A percentile compares a stretch with the other conserved stretches of the same genome.
phyloP scores from a whole-genome alignment of 805 yeast genomes.

The Metschnikowia similis region DNA sequence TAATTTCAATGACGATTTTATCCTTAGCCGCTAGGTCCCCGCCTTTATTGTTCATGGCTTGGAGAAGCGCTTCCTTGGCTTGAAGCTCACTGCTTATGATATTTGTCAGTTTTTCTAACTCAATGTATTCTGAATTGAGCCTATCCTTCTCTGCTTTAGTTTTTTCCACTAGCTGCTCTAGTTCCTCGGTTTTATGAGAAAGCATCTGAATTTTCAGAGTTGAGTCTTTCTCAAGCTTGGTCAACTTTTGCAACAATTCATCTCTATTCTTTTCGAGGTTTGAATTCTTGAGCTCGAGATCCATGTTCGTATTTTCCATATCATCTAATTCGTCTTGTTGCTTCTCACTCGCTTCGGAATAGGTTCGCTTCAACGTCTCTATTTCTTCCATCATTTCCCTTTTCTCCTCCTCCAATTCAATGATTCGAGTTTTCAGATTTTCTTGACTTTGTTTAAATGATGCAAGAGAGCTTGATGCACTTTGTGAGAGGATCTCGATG shows the following conservation, averaged over 20 bases:
- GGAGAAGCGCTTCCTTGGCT: constrained; percentile 16
- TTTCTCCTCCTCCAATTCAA: constrained; percentile 22
- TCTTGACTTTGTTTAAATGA: constrained; percentile 9
- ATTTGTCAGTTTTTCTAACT: constrained; percentile 15
- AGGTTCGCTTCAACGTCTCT: constrained; percentile 20
- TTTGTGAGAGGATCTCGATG: constrained; percentile 13
- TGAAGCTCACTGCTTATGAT: constrained; percentile 15
- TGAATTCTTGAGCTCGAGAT: constrained; percentile 11
- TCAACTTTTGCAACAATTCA: constrained; percentile 10
- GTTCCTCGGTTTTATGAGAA: constrained; percentile 6
- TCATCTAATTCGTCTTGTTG: constrained; percentile 19
- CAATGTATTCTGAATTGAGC: constrained; percentile 10
- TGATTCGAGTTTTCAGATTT: constrained; percentile 10
- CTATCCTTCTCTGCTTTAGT: constrained; percentile 9
- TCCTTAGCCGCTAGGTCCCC: constrained; percentile 18
- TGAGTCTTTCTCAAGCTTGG: constrained; percentile 8
- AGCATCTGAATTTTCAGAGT: constrained; percentile 7
- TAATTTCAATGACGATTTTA: constrained; percentile 16
- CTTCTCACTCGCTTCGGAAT: constrained; percentile 19
- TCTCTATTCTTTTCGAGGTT: constrained; percentile 14
- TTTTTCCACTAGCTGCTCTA: constrained; percentile 6
- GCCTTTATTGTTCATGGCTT: constrained; percentile 16
- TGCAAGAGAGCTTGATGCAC: constrained; percentile 9
- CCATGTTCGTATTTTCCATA: constrained; percentile 15
- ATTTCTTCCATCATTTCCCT: constrained; percentile 18